phyloP scores from a whole-genome alignment of 257 asterid species.

The Cruciata laevipes region DNA sequence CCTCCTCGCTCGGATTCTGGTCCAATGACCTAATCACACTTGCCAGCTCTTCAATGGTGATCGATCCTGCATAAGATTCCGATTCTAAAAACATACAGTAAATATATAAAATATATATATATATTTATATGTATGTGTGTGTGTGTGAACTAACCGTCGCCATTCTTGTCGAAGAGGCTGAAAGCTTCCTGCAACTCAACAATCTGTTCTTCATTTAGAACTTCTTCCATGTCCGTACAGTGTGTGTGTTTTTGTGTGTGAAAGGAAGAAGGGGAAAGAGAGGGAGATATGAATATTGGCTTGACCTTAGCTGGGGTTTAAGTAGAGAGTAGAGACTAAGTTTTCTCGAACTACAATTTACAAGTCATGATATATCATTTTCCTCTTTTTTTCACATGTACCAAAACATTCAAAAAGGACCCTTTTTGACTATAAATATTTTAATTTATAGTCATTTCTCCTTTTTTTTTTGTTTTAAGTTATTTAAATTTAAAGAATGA shows the following conservation, averaged over 20 bases:
- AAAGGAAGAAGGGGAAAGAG: slow-evolving; percentile 14
- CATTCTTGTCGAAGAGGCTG: slow-evolving; percentile 45
- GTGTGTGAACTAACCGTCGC: slow-evolving; percentile 41
- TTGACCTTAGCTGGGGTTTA: slow-evolving; percentile 46
- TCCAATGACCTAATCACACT: slow-evolving; percentile 42
- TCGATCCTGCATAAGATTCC: slow-evolving; percentile 24
- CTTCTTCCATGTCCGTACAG: slow-evolving; percentile 23
- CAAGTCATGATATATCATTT: not conserved
- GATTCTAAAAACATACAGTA: not conserved
- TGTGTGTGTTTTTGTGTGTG: not conserved
- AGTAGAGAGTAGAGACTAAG: slow-evolving; percentile 29
- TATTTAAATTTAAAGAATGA: not conserved
- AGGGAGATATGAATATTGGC: slow-evolving; percentile 29
- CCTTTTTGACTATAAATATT: too few species aligned
- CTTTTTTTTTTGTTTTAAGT: too few species aligned
- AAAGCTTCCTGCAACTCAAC: slow-evolving; percentile 45
- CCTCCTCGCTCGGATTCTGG: slow-evolving; percentile 42
- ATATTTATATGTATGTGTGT: too few species aligned
- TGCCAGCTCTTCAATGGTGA: slow-evolving; percentile 43
- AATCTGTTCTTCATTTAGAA: slow-evolving; percentile 35
- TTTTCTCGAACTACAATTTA: too few species aligned
- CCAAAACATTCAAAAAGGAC: not conserved
- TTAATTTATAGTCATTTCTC: too few species aligned
- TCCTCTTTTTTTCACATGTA: not conserved
- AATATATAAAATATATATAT: too few species aligned